Evolutionary conservation across 495 filamentous ascomycete genomes (phyloP), one percentile per base, ranked within the genome.

Genomic region (Aspergillus taichungensis): DNA sequence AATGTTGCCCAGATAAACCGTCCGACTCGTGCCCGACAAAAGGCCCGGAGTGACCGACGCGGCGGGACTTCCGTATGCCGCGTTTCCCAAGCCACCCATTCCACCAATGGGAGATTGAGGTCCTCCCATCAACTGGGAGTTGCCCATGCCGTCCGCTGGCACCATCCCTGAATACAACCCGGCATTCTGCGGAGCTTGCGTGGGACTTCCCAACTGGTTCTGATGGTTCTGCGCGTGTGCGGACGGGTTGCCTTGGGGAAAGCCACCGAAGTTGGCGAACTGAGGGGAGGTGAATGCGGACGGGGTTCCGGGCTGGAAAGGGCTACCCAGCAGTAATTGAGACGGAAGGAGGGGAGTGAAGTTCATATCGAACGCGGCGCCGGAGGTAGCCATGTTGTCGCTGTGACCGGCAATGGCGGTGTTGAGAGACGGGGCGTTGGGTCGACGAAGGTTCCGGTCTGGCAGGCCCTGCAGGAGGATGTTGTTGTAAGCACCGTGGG

Each of bases 1-100:
- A 46, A 98, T 98, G 62, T 98, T 98, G 42, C 92, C 92, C 38
- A 98, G 74, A 54, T 98, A 98, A 39, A 98, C 94, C 6, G 94
- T 97, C 40, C 92, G 77, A 71, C 90, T 96, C 14, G 88, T 97
- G 11, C 88, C 87, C 8, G 88, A 89, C 13, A 94, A 75, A 46
- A 92, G 75, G 40, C 84, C 87, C 14, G 88, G 83, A 11, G 81
- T 74, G 52, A 94, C 82, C 13, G 88, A 79, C 13, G 84, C 83
- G 9, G 73, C 77, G 18, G 78, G 76, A 47, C 75, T 81, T 13
- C 75, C 79, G 52, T 76, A 68, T n/a, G 69, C 64, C 30, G 77
- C 74, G 50, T 62, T 72, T 10, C 65, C 73, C 55, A 88, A 67
- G 18, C 77, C 77, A 40, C 69, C 69, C 65, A 84, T 83, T 11